Evolutionary conservation across 495 filamentous ascomycete species (phyloP), one percentile per base, ranked within the genome.

Genomic region (Pyronema omphalodes): DNA sequence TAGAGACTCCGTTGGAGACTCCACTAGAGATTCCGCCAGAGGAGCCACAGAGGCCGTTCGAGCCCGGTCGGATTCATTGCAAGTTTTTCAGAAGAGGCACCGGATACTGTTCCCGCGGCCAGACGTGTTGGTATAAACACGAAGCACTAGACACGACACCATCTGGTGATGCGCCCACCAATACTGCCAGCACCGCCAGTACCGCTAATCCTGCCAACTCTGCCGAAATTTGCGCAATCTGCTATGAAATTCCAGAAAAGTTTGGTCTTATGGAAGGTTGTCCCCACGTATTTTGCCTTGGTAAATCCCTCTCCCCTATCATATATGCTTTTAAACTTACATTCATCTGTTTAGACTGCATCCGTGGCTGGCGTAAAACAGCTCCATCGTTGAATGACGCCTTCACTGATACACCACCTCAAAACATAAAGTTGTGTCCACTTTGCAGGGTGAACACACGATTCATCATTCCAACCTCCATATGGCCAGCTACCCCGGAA

Each of bases 401-500:
- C 50, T 35, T 40, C 12, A n/a, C 35, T 9, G n/a, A 52, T 50
- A 34, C 47, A 14, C 50, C 41, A 6, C 17, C 50, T 12, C 63
- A 64, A 45, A 63, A 63, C 9, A 60, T 57, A 12, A 66, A 63
- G 45, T 66, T 60, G 6, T 66, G 64, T n/a, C 64, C 64, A 3
- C 56, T 66, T 11, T 66, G 64, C 12, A 57, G 64, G 17, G 40
- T 66, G 8, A 57, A 59, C 11, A 66, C 60, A 53, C 62, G 65
- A 37, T 66, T 55, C 44, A 61, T 66, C n/a, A 52, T 52, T 17
- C 50, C 50, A n/a, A 40, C 50, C 14, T 1, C 19, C n/a, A 17
- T 52, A 63, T 66, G 12, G 59, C 64, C 8, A 64, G 55, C 39
- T 61, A 57, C 11, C 41, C 58, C 17, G 60, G 58, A 40, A 51